Conservation (phyloP, 73 alveolate species). For the Tetrahymena malaccensis region DNA sequence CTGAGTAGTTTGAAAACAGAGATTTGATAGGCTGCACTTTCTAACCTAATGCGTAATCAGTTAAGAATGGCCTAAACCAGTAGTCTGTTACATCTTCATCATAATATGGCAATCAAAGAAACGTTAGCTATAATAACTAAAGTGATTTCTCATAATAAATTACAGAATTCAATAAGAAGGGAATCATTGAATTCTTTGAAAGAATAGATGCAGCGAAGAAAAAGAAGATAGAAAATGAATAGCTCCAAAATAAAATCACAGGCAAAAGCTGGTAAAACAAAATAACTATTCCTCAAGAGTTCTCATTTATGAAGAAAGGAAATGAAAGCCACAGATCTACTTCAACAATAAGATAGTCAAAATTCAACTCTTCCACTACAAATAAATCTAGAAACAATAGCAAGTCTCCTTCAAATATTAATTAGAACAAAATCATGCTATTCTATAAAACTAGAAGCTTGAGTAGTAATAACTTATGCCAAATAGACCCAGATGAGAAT, state of each 20-base stretch:
- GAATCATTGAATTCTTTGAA: conserved; percentile 25
- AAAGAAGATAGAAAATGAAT: conserved; percentile 1
- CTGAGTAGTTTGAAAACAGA: not conserved
- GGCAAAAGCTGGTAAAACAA: conserved; percentile 17
- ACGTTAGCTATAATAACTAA: not conserved
- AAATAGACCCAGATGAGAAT: not conserved
- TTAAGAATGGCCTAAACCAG: not conserved
- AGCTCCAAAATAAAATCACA: not conserved
- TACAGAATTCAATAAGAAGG: conserved; percentile 34
- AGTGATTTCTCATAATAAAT: not conserved
- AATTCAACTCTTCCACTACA: not conserved
- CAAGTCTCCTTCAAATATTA: not conserved
- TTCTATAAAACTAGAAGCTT: not conserved
- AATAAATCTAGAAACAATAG: not conserved
- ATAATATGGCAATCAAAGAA: not conserved
- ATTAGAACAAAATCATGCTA: not conserved
- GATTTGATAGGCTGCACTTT: not conserved
- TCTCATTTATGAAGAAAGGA: not conserved
- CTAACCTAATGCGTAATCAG: not conserved
- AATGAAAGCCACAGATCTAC: not conserved
- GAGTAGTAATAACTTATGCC: not conserved
- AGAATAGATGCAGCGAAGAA: conserved; percentile 31
- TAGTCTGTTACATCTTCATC: not conserved
- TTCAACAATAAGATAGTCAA: not conserved
- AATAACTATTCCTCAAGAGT: conserved; percentile 19